Base-by-base conservation (phyloP, 345 rosid genomes). In the Arabidopsis arenosa region DNA sequence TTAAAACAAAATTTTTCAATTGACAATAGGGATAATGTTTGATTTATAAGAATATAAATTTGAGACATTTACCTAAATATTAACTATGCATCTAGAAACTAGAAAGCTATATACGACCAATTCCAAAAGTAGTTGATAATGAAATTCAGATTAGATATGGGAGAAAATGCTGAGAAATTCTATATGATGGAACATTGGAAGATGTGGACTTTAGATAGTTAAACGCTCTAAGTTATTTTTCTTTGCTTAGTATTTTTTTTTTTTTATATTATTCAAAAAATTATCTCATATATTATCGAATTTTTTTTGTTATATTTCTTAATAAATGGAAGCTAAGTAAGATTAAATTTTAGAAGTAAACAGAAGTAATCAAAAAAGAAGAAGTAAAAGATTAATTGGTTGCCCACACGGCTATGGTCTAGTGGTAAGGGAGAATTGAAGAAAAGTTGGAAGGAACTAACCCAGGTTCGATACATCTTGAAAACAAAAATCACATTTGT, bases 171-270 rank as follows among this genome's bases (percentile, higher is more conserved):
- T 0, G 21, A 5, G 12, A 65, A 33, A 15, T 33, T 48, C 9
- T 32, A 48, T 66, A 30, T 33, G 32, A 66, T 48, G 45, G 32
- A 18, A 49, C 7, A 33, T 48, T 65, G 7, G 15, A 65, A 65
- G 23, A 48, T 5, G 28, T 8, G 1, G 32, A 12, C 17, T 47
- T 35, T 39, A 11, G 3, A 41, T 41, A 41, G 0, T 57, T 57
- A 11, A 32, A 49, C 1, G 6, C 3, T 55, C 10, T 32, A 44
- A 44, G 6, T 41, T 3, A 41, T 18, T 60, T 60, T 15, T 45
- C n/a, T 11, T 5, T 18, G 3, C 17, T 37, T 60, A 18, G 18
- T 55, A 55, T 2, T 28, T 18, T 0, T 18, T 18, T 18, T 18
- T 18, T 18, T 18, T 0, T 18, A 18, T 18, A 18, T 18, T 18